Conservation (phyloP, 1,139 yeast species). For the Hanseniaspora sp. region DNA sequence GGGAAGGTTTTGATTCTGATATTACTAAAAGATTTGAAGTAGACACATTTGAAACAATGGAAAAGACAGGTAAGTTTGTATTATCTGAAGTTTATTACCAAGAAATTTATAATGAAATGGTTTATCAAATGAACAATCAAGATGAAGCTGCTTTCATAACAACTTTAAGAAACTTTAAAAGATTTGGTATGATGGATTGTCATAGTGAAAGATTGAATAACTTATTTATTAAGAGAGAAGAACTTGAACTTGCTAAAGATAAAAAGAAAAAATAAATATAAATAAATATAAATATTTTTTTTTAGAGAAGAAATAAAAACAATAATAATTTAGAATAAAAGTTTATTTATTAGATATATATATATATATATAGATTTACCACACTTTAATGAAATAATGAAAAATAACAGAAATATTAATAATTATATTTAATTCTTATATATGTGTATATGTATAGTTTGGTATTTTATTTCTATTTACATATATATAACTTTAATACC, state of each 20-base stretch:
- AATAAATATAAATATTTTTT: neutral
- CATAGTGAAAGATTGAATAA: constrained; percentile 22
- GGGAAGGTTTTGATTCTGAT: constrained; percentile 77
- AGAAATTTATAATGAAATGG: constrained; percentile 22
- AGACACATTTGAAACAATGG: constrained; percentile 29
- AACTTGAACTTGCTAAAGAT: neutral
- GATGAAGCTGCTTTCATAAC: neutral
- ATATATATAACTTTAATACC: no score
- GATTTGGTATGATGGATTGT: constrained; percentile 6
- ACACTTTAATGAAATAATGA: neutral
- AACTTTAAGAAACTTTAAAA: constrained; percentile 5
- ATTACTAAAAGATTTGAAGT: constrained; percentile 27
- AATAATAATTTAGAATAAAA: neutral
- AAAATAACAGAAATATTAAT: neutral
- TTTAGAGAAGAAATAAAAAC: neutral
- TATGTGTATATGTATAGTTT: neutral
- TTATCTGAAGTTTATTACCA: constrained; percentile 44
- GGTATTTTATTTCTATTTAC: no score
- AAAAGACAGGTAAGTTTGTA: constrained; percentile 34
- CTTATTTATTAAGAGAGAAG: constrained; percentile 6
- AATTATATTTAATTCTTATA: neutral
- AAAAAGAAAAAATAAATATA: neutral
- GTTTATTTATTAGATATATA: neutral
- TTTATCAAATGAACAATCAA: constrained; percentile 21
- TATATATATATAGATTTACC: neutral